Conservation (phyloP, 495 filamentous ascomycete species). For the Acidiella bohemica region DNA sequence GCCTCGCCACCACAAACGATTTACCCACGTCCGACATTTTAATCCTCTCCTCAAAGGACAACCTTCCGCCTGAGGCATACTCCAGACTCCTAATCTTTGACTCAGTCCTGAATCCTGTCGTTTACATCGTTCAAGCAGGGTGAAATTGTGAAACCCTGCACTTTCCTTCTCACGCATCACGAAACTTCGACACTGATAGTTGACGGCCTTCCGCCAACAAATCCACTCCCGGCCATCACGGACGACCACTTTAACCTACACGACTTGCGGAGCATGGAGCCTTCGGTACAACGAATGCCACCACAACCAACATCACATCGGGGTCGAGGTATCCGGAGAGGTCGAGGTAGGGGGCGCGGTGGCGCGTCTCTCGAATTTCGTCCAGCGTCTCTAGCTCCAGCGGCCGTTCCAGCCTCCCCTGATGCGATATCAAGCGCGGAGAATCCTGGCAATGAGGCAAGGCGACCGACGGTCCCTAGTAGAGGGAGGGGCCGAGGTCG, state of each 20-base stretch:
- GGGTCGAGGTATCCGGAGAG: slow-evolving; percentile 9
- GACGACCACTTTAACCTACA: no score
- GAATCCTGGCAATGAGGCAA: slow-evolving; percentile 7
- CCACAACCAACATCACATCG: slow-evolving; percentile 2
- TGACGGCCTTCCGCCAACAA: no score
- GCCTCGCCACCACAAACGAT: no score
- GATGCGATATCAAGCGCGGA: slow-evolving; percentile 12
- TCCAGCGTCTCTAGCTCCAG: slow-evolving; percentile 17
- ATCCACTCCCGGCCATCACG: no score
- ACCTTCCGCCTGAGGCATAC: no score
- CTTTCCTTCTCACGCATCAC: slow-evolving; percentile 3
- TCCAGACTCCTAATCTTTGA: no score
- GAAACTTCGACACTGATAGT: no score
- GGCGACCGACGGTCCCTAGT: neutral
- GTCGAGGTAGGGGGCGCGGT: slow-evolving; percentile 1
- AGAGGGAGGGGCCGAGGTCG: slow-evolving; percentile 9
- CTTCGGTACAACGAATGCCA: neutral
- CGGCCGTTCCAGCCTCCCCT: neutral
- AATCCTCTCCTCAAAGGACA: no score
- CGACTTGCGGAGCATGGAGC: slow-evolving; percentile 8
- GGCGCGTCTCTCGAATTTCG: slow-evolving; percentile 12
- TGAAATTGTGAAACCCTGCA: slow-evolving; percentile 9
- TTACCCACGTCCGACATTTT: no score
- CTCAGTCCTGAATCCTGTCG: no score
- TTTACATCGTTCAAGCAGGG: slow-evolving; percentile 2